phyloP scores from a whole-genome alignment of 1,284 basidiomycete species.

The Jaminaea rosea region DNA sequence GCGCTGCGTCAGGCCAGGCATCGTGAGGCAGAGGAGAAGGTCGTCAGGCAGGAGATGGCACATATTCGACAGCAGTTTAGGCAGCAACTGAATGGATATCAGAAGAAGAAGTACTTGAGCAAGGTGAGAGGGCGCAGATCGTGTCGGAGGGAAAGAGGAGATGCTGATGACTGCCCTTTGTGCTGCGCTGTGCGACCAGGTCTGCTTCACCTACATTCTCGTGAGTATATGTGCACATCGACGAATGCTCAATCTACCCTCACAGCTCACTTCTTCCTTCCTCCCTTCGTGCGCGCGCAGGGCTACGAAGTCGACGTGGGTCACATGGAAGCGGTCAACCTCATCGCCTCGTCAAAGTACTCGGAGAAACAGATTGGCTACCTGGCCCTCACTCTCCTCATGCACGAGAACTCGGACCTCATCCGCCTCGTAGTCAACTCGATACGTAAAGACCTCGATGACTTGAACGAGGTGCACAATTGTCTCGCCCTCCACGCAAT shows the following conservation, averaged over 20 bases:
- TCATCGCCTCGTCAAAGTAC: conserved; percentile 90
- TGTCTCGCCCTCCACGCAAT: conserved; percentile 96
- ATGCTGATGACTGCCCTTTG: too few relatives aligned
- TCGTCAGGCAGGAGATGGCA: conserved; percentile 99
- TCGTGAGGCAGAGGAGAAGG: conserved; percentile 66
- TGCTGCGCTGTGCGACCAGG: too few relatives aligned
- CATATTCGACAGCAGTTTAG: conserved; percentile 99
- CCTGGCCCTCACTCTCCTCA: conserved; percentile 86
- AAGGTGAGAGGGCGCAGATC: conserved; percentile 56
- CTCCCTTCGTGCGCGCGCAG: too few relatives aligned
- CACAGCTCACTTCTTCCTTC: too few relatives aligned
- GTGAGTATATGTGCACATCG: too few relatives aligned
- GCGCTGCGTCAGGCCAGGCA: conserved; percentile 75
- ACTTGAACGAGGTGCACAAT: conserved; percentile 87
- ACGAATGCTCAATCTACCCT: too few relatives aligned
- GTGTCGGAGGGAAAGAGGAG: too few relatives aligned
- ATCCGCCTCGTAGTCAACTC: conserved; percentile 92
- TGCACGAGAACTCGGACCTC: conserved; percentile 98
- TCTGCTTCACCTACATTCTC: conserved; percentile 97
- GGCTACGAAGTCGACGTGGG: conserved; percentile 98
- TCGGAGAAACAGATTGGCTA: conserved; percentile 98
- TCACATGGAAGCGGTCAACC: conserved; percentile 97
- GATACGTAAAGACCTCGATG: conserved; percentile 91
- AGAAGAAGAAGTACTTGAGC: conserved; percentile 85
- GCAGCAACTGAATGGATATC: conserved; percentile 96